These are phyloP conservation scores for Gracilariopsis chorda DNA, from an alignment of 23 red algal species.

Conservation along the genomic window DNA sequence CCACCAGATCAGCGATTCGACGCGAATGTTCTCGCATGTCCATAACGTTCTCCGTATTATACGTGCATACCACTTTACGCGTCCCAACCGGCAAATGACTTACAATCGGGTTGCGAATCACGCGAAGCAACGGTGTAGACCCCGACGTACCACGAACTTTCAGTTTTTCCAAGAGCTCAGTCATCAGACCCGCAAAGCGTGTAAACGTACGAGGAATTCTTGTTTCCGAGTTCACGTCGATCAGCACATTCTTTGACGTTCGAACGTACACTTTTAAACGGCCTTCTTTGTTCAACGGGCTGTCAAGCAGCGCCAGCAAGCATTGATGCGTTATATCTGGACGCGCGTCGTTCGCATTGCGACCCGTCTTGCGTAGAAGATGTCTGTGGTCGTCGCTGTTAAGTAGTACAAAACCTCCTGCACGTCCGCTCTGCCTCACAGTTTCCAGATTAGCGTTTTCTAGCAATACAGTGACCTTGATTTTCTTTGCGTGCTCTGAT, in stretches of 20 bases:
- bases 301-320: constrained; percentile 87
- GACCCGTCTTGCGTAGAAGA: constrained; percentile 57
- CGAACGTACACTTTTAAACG: constrained; percentile 89
- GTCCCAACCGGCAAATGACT: constrained; percentile 87
- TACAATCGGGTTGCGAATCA: constrained; percentile 89
- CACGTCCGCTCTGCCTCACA: constrained; percentile 49
- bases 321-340: constrained; percentile 99
- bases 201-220: constrained; percentile 86
- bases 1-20: constrained; percentile 9
- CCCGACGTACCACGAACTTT: constrained; percentile 77
- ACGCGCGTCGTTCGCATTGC: constrained; percentile 81
- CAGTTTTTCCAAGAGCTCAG: constrained; percentile 90
- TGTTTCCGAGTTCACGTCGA: constrained; percentile 90
- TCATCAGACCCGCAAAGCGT: constrained; percentile 90
- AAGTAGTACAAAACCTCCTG: constrained; percentile 63
- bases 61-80: constrained; percentile 73
- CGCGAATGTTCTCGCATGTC: constrained; percentile 72
- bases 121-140: constrained; percentile 74
- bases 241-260: constrained; percentile 82
- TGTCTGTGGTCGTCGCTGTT: constrained; percentile 84
- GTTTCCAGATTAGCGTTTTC: constrained; percentile 82
- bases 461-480: constrained; percentile 80
- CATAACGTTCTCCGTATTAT: constrained; percentile 83
- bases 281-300: constrained; percentile 96
- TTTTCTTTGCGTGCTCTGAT: constrained; percentile 33